Conservation (phyloP, 768 basidiomycete species). For the Phylloporus rhodoxanthus region DNA sequence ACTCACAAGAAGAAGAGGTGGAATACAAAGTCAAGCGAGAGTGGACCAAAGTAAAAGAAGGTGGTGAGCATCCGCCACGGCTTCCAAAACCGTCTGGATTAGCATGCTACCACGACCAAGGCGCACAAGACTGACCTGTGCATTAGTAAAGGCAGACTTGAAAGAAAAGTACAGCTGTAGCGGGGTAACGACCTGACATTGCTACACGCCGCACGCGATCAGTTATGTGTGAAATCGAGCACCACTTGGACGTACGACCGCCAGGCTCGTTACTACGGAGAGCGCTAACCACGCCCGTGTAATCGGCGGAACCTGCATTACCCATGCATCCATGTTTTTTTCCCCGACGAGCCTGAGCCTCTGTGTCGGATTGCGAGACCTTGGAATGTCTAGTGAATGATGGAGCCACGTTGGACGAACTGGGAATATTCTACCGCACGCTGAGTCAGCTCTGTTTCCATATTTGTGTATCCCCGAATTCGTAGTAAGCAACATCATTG, state of each 20-base stretch:
- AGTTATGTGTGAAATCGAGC: slow-evolving; percentile 1
- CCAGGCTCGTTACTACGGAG: slow-evolving; percentile 73
- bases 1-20: slow-evolving; percentile 98
- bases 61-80: slow-evolving; percentile 85
- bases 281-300: slow-evolving; percentile 82
- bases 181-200: slow-evolving; percentile 88
- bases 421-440: too few relatives aligned
- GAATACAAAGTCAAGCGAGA: slow-evolving; percentile 92
- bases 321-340: slow-evolving; percentile 76
- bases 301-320: slow-evolving; percentile 86
- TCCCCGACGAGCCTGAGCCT: slow-evolving; percentile 5
- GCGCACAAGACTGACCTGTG: slow-evolving; percentile 43
- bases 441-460: slow-evolving; percentile 13
- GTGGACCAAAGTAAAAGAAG: slow-evolving; percentile 93
- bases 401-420: too few relatives aligned
- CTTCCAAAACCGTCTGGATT: slow-evolving; percentile 35
- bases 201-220: slow-evolving; percentile 40
- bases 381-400: neutral
- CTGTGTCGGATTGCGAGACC: neutral
- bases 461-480: too few relatives aligned
- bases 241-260: slow-evolving; percentile 61
- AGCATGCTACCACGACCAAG: slow-evolving; percentile 4
- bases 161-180: slow-evolving; percentile 91
- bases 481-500: too few relatives aligned
- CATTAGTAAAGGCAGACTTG: slow-evolving; percentile 75